phyloP scores from a whole-genome alignment of 768 basidiomycete genomes.

The Arthromyces matolae region DNA sequence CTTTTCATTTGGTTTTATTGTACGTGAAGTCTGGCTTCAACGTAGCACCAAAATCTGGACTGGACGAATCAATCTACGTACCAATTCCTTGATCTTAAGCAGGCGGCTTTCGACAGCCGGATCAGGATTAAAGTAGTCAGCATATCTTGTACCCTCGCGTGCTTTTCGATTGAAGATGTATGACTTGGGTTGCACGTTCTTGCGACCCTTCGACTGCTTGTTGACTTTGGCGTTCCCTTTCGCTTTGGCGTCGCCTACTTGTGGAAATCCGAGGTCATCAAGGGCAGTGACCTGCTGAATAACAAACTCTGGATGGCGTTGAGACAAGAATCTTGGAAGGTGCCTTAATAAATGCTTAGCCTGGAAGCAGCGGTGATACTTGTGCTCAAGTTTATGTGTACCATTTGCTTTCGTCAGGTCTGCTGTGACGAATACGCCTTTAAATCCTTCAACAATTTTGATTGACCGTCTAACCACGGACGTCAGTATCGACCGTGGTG shows the following conservation, averaged over 20 bases:
- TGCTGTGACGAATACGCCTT: slow-evolving; percentile 27
- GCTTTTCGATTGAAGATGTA: slow-evolving; percentile 55
- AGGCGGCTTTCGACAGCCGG: slow-evolving; percentile 55
- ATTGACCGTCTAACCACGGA: slow-evolving; percentile 17
- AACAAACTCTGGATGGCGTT: slow-evolving; percentile 73
- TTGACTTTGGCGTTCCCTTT: slow-evolving; percentile 36
- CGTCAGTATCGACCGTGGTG: background rate
- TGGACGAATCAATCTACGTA: too few species aligned
- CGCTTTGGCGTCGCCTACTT: slow-evolving; percentile 33
- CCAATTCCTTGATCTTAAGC: slow-evolving; percentile 57
- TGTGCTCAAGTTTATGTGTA: too few species aligned
- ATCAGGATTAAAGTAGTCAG: slow-evolving; percentile 67
- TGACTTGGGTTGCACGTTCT: slow-evolving; percentile 50
- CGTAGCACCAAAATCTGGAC: too few species aligned
- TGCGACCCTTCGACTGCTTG: slow-evolving; percentile 43
- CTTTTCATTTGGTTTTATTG: too few species aligned
- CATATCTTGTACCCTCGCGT: slow-evolving; percentile 44
- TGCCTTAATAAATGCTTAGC: slow-evolving; percentile 34
- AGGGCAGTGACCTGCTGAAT: slow-evolving; percentile 42
- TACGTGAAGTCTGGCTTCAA: too few species aligned
- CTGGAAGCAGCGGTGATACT: background rate
- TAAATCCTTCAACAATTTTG: slow-evolving; percentile 46
- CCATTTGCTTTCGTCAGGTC: slow-evolving; percentile 63
- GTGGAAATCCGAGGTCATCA: slow-evolving; percentile 48
- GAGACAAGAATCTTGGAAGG: slow-evolving; percentile 48